Evolutionary conservation across 2,329 filamentous ascomycete genomes (phyloP).

Genomic region (Penicillium expansum): DNA sequence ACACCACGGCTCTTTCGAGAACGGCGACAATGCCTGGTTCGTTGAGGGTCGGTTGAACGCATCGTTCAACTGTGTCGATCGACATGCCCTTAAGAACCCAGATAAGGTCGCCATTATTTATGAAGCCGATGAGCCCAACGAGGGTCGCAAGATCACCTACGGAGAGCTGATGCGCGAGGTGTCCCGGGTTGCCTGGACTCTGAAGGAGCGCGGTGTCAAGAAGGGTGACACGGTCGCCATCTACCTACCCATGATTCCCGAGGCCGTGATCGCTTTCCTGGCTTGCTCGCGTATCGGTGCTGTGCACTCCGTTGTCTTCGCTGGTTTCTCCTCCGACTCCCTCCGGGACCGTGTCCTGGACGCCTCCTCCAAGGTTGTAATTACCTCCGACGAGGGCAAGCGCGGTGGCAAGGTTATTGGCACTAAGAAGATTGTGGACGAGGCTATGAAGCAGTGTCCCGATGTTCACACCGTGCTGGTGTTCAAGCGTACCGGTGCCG

Average conservation of each 20-base stretch:
- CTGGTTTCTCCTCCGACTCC: constrained; percentile 94
- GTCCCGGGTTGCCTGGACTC: constrained; percentile 77
- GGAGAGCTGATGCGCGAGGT: constrained; percentile 90
- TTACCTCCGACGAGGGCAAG: constrained; percentile 96
- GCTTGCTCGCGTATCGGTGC: constrained; percentile 91
- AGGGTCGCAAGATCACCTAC: constrained; percentile 89
- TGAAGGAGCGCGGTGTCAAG: constrained; percentile 93
- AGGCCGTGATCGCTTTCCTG: constrained; percentile 86
- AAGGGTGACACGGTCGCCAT: constrained; percentile 97
- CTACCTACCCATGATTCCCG: constrained; percentile 98
- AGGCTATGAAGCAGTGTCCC: constrained; percentile 93
- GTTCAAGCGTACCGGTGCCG: constrained; percentile 90
- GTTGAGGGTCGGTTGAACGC: constrained; percentile 90
- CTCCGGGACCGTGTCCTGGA: constrained; percentile 93
- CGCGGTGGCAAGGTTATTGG: constrained; percentile 95
- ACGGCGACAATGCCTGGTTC: constrained; percentile 93
- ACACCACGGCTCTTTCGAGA: constrained; percentile 67
- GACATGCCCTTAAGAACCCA: constrained; percentile 92
- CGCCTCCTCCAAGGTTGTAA: constrained; percentile 85
- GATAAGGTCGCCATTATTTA: constrained; percentile 96
- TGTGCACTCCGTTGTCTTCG: constrained; percentile 95
- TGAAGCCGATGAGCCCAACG: constrained; percentile 85
- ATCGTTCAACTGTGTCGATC: constrained; percentile 95
- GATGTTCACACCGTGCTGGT: constrained; percentile 82
- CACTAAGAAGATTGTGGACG: constrained; percentile 99